Evolutionary conservation across 1,139 yeast genomes (phyloP).

Genomic region (Blastobotrys arbuscula): DNA sequence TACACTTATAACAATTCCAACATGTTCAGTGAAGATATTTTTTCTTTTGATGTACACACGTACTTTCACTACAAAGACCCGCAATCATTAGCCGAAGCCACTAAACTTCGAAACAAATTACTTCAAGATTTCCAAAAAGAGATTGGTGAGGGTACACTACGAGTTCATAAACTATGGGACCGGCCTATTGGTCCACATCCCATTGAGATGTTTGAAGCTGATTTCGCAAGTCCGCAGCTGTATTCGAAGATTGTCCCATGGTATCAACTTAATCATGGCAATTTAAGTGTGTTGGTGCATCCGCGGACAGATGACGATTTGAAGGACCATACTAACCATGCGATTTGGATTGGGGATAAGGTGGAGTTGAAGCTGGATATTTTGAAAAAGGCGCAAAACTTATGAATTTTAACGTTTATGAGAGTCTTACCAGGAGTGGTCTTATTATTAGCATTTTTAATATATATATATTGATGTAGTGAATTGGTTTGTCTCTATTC

Average conservation of each 20-base stretch:
- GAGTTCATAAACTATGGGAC: constrained; percentile 46
- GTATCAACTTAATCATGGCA: constrained; percentile 49
- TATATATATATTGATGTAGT: too few relatives aligned
- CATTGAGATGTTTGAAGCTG: constrained; percentile 39
- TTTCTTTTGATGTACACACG: constrained; percentile 48
- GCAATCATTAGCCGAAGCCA: constrained; percentile 37
- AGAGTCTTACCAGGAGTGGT: background rate
- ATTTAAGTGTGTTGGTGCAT: constrained; percentile 48
- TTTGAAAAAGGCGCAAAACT: constrained; percentile 10
- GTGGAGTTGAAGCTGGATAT: constrained; percentile 23
- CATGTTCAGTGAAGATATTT: constrained; percentile 16
- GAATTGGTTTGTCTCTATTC: too few relatives aligned
- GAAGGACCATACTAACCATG: constrained; percentile 47
- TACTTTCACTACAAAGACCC: constrained; percentile 44
- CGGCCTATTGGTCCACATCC: constrained; percentile 57
- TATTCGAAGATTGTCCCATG: constrained; percentile 35
- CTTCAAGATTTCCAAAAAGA: constrained; percentile 43
- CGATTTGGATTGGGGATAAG: constrained; percentile 49
- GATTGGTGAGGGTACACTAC: constrained; percentile 39
- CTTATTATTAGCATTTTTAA: background rate
- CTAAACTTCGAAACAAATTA: constrained; percentile 40
- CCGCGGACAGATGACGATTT: constrained; percentile 42
- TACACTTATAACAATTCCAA: too few relatives aligned
- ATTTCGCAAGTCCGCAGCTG: constrained; percentile 33
- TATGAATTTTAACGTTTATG: background rate